These are phyloP conservation scores for Torulaspora quercuum DNA, from an alignment of 805 yeast genomes.

Conservation along the genomic window DNA sequence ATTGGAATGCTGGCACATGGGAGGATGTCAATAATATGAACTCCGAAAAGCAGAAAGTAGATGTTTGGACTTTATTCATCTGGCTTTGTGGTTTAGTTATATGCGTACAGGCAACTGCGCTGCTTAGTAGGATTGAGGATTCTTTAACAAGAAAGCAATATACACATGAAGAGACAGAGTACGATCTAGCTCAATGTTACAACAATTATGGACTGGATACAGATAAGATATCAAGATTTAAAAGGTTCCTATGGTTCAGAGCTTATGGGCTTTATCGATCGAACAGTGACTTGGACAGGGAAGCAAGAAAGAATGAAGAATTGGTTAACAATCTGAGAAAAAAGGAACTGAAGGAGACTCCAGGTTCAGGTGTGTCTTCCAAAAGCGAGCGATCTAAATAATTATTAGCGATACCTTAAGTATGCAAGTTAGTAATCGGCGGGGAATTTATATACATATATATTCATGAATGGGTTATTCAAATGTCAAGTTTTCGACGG, in stretches of 20 bases:
- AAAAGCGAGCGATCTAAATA: too few species aligned
- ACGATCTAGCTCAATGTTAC: slow-evolving; percentile 42
- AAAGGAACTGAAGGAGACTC: slow-evolving; percentile 7
- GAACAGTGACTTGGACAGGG: slow-evolving; percentile 35
- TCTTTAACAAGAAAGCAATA: slow-evolving; percentile 32
- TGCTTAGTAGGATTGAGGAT: slow-evolving; percentile 40
- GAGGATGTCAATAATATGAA: slow-evolving; percentile 50
- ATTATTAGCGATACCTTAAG: too few species aligned
- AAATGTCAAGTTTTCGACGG: too few species aligned
- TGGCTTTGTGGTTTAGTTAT: slow-evolving; percentile 40
- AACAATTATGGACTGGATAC: slow-evolving; percentile 52
- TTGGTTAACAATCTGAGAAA: slow-evolving; percentile 43
- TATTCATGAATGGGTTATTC: too few species aligned
- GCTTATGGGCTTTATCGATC: slow-evolving; percentile 36
- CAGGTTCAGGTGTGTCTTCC: neutral
- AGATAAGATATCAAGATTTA: slow-evolving; percentile 48
- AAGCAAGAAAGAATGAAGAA: slow-evolving; percentile 64
- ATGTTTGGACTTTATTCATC: slow-evolving; percentile 40
- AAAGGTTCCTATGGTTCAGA: slow-evolving; percentile 58
- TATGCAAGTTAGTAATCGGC: too few species aligned
- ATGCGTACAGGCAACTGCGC: slow-evolving; percentile 42
- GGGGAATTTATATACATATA: too few species aligned
- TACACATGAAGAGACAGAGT: slow-evolving; percentile 42
- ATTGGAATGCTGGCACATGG: slow-evolving; percentile 65
- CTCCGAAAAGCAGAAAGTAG: slow-evolving; percentile 44